Base-by-base conservation (phyloP, 805 yeast genomes). In the Blastobotrys chiropterorum region DNA sequence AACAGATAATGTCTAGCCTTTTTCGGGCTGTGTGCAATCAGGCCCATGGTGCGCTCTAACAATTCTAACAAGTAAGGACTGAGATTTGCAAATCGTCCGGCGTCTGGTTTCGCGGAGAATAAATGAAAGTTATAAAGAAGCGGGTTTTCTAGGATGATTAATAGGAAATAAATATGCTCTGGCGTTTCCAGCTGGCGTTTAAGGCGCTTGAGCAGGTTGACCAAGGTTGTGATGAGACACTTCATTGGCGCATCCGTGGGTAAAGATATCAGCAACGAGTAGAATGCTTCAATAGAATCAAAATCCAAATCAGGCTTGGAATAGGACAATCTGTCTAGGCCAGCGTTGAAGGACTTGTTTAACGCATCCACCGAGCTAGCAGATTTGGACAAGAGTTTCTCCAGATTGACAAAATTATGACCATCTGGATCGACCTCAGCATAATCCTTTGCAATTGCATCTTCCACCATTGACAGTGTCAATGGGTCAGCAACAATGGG, bases 81-180 rank as follows among this genome's bases (percentile, higher is more conserved):
- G 60, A 0, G 77, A 64, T 53, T 77, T 21, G 47, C 22, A 31
- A 76, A 19, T 17, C 46, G 38, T 3, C n/a, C 41, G 44, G 52
- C 22, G 44, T 44, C n/a, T 16, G 44, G 38, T 43, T 40, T 30
- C 22, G 50, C 45, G 15, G 57, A 53, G 45, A 55, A 53, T 46
- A 56, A 34, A 22, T 57, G 55, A 20, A 53, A 54, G 31, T 46
- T 54, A 51, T 54, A 59, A 11, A 86, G 65, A 3, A 77, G 72
- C 0, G 96, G 96, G 30, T 83, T 79, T 53, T 86, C 90, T 48
- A 85, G 66, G 11, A 87, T 67, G 2, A 87, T 79, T 15, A 87
- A 66, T 1, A 87, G 59, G 84, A 88, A 86, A 44, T 71, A 64
- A 26, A 82, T 64, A 17, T 78, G 72, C 1, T 67, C 58, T 0